Percentiles rank a stretch among this genome's conserved stretches.
phyloP scores from a whole-genome alignment of 169 alveolate species.

The Perkinsus olseni region DNA sequence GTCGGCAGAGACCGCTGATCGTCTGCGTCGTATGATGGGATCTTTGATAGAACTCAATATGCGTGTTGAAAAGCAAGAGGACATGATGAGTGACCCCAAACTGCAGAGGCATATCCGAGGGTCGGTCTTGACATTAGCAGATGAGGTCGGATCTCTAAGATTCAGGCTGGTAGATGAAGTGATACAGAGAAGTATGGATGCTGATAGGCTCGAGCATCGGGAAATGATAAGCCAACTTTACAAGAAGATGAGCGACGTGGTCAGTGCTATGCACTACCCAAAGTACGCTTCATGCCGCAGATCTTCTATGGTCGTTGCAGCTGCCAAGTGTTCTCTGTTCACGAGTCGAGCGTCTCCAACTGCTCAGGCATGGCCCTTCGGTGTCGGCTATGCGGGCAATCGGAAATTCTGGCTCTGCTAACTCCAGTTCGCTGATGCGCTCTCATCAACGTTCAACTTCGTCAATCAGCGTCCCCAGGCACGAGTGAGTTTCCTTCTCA shows the following conservation, averaged over 20 bases:
- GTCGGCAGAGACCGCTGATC: not conserved
- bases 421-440: not conserved
- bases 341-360: too few species aligned
- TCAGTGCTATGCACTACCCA: not conserved
- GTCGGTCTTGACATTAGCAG: not conserved
- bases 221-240: not conserved
- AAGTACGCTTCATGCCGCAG: not conserved
- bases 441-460: not conserved
- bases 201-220: not conserved
- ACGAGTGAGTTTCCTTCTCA: not conserved
- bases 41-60: not conserved
- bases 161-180: not conserved
- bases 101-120: not conserved
- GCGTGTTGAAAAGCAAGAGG: not conserved
- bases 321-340: too few species aligned
- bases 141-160: not conserved
- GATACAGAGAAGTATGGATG: not conserved
- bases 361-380: not conserved
- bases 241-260: not conserved
- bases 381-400: not conserved
- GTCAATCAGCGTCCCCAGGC: not conserved
- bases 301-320: too few species aligned
- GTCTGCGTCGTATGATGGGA: not conserved
- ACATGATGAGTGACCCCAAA: not conserved
- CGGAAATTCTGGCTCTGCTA: not conserved